A percentile compares a stretch with the other conserved stretches of the same genome.
These are phyloP conservation scores for Hanseniaspora occidentalis DNA, from an alignment of 805 yeast species.

Conservation along the genomic window DNA sequence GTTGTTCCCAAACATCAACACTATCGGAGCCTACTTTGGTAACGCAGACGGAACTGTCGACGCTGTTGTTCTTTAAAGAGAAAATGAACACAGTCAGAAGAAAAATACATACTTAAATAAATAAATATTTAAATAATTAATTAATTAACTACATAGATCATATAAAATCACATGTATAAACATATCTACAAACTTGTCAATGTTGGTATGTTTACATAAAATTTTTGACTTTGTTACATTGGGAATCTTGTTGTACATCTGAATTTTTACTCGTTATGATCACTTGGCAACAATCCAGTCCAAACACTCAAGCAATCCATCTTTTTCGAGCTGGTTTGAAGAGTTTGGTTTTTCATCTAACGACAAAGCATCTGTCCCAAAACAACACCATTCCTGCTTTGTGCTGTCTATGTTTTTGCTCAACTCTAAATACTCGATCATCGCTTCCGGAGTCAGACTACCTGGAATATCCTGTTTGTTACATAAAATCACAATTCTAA, in stretches of 20 bases:
- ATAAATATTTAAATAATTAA: no score
- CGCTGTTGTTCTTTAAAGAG: slow-evolving; percentile 6
- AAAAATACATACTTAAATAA: no score
- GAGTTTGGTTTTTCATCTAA: not conserved
- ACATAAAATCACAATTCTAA: slow-evolving; percentile 73
- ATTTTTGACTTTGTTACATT: no score
- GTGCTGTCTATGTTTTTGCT: slow-evolving; percentile 41
- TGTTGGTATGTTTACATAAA: no score
- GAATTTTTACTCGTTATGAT: no score
- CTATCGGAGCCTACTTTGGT: slow-evolving; percentile 80
- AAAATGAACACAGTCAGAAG: no score
- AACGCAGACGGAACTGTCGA: slow-evolving; percentile 58
- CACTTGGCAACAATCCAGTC: slow-evolving; percentile 57
- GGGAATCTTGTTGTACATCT: no score
- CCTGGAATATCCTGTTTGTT: slow-evolving; percentile 73
- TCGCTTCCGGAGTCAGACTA: slow-evolving; percentile 66
- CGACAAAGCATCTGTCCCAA: slow-evolving; percentile 79
- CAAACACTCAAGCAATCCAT: slow-evolving; percentile 78
- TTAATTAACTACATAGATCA: no score
- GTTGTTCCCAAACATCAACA: slow-evolving; percentile 50
- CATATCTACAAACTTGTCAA: not conserved
- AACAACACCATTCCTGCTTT: slow-evolving; percentile 73
- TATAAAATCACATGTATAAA: no score
- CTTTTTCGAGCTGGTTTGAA: slow-evolving; percentile 33
- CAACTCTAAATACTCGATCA: slow-evolving; percentile 61